phyloP scores from a whole-genome alignment of 345 rosid genomes.

The Dipteronia sinensis region DNA sequence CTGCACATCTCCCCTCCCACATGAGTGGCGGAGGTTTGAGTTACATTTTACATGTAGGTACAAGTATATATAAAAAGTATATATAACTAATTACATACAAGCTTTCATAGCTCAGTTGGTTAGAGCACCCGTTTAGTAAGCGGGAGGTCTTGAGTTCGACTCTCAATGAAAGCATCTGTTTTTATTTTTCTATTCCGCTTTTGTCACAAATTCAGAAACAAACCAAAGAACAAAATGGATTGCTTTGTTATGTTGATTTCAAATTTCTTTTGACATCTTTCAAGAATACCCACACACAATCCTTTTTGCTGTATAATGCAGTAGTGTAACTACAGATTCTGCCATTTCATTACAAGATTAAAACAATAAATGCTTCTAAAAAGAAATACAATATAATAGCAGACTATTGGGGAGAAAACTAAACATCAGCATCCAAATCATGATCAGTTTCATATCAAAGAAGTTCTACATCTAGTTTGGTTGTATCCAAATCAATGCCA shows the following conservation, averaged over 20 bases:
- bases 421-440: background rate
- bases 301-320: background rate
- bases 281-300: background rate
- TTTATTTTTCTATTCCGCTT: background rate
- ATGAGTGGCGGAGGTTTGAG: too few species aligned
- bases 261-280: background rate
- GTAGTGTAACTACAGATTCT: background rate
- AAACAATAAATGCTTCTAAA: background rate
- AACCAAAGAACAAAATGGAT: too few species aligned
- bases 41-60: too few species aligned
- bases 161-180: slow-evolving; percentile 77
- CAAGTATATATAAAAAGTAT: too few species aligned
- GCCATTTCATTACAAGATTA: background rate
- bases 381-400: too few species aligned
- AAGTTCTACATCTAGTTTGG: background rate
- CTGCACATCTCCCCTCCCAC: too few species aligned
- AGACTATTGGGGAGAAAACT: too few species aligned
- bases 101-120: slow-evolving; percentile 98
- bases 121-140: slow-evolving; percentile 96
- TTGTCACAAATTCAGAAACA: too few species aligned
- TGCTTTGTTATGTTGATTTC: too few species aligned
- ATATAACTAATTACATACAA: too few species aligned
- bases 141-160: slow-evolving; percentile 98
- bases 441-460: background rate
- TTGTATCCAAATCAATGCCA: background rate